Evolutionary conservation across 129 eudicot species (phyloP), one percentile per base, ranked within the genome.

Genomic region (Chrysanthemum lavandulifolium): DNA sequence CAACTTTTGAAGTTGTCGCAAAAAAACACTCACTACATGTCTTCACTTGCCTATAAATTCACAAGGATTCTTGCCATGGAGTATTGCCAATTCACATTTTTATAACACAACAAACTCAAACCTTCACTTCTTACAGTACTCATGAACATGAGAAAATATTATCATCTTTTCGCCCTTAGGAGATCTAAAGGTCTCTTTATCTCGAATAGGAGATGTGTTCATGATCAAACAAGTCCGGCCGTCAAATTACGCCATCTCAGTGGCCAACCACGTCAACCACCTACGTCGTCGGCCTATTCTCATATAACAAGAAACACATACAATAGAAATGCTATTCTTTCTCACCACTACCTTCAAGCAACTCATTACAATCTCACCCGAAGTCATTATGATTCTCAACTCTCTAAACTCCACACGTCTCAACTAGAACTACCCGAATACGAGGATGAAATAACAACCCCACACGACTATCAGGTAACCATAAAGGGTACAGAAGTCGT

Each of bases 401-500:
- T 40, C 5, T 65, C 73, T 2, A 65, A n/a, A 16, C 29, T 75
- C 49, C 73, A 54, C 12, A 75, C 67, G 8, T 54, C 50, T 40
- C 47, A 40, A 7, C 10, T 40, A 36, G 7, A 65, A 40, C 66
- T 40, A 16, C 40, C 16, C 10, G 40, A 19, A 13, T 15, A 40
- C 0, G 47, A 54, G 2, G 15, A 25, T 4, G 43, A 53, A 40
- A 7, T 40, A 6, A 40, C 47, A 40, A 6, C 10, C 10, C 49
- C 49, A 16, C 61, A 25, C 50, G 65, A 56, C 48, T 72, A 72
- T 36, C n/a, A 72, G 6, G 86, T 87, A 71, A 67, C 61, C 1
- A 55, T 79, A 56, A 81, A 56, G 76, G 73, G 59, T 51, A 80
- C 40, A 15, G 91, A 85, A 57, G 86, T 85, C 58, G 60, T 72